phyloP scores from a whole-genome alignment of 176 grass and related monocot genomes.

The Eleusine coracana region DNA sequence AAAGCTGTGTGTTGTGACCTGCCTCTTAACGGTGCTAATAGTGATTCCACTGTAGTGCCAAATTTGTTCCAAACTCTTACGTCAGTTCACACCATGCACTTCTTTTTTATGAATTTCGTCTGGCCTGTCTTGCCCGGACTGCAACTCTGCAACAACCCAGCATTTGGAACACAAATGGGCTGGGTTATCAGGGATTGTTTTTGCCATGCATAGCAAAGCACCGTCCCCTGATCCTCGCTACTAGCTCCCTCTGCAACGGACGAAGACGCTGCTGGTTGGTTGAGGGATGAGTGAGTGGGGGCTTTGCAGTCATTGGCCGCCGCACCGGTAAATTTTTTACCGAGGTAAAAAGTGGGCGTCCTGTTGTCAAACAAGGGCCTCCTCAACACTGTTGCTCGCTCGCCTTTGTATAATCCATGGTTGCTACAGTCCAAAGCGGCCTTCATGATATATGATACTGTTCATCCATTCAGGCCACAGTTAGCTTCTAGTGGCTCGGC shows the following conservation, averaged over 20 bases:
- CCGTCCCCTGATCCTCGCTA: neutral
- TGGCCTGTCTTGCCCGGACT: neutral
- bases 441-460: conserved; percentile 34
- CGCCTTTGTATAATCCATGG: conserved; percentile 11
- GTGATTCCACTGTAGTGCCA: neutral
- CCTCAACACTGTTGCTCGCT: conserved; percentile 41
- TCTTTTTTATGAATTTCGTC: too few species aligned
- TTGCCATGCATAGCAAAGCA: conserved; percentile 57
- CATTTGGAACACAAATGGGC: conserved; percentile 22
- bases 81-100: neutral
- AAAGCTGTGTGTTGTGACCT: neutral
- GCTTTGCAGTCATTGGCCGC: neutral
- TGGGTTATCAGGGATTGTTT: conserved; percentile 57
- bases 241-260: neutral
- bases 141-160: neutral
- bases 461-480: conserved; percentile 57
- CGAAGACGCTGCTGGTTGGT: conserved; percentile 22
- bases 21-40: conserved; percentile 45
- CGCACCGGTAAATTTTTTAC: neutral
- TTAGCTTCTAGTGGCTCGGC: conserved; percentile 1
- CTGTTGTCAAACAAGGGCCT: conserved; percentile 29
- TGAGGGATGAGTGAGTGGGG: conserved; percentile 12
- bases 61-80: neutral
- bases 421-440: conserved; percentile 51
- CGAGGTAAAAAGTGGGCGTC: conserved; percentile 37